Evolutionary conservation across 345 rosid genomes (phyloP).

Genomic region (rapeseed (Brassica napus)): DNA sequence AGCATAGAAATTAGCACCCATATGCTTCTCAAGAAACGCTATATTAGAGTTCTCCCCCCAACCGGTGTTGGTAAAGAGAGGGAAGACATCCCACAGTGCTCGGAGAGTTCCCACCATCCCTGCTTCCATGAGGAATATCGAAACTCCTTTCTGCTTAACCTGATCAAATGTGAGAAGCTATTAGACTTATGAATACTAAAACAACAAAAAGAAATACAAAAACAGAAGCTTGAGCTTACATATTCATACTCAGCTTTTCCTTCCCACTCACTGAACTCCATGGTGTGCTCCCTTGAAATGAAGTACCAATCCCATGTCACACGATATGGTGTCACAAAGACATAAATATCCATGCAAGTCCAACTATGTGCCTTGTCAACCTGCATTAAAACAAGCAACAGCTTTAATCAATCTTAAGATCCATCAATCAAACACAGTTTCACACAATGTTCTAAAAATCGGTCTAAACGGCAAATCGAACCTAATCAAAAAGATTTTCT

Average conservation of each 20-base stretch:
- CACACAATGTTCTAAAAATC: not conserved
- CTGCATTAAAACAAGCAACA: conserved; percentile 44
- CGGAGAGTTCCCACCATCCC: conserved; percentile 95
- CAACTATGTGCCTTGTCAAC: conserved; percentile 83
- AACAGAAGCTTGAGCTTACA: conserved; percentile 47
- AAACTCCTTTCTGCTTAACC: conserved; percentile 88
- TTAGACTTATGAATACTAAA: not conserved
- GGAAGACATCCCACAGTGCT: conserved; percentile 96
- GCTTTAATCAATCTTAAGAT: conserved; percentile 7
- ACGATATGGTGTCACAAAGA: conserved; percentile 92
- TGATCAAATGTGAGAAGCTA: conserved; percentile 32
- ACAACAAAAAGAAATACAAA: not conserved
- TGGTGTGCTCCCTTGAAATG: conserved; percentile 75
- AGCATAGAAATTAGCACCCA: conserved; percentile 73
- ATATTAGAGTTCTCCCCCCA: conserved; percentile 94
- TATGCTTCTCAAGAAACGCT: conserved; percentile 81
- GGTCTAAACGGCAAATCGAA: not conserved
- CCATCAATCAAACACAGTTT: conserved; percentile 6
- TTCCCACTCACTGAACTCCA: conserved; percentile 82
- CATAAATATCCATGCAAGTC: conserved; percentile 96
- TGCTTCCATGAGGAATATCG: conserved; percentile 96
- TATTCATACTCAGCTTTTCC: conserved; percentile 83
- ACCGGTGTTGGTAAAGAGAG: conserved; percentile 86
- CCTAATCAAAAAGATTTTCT: not conserved
- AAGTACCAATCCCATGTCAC: conserved; percentile 97